Evolutionary conservation across 805 yeast species (phyloP).

Genomic region (Cephaloascus fragrans): DNA sequence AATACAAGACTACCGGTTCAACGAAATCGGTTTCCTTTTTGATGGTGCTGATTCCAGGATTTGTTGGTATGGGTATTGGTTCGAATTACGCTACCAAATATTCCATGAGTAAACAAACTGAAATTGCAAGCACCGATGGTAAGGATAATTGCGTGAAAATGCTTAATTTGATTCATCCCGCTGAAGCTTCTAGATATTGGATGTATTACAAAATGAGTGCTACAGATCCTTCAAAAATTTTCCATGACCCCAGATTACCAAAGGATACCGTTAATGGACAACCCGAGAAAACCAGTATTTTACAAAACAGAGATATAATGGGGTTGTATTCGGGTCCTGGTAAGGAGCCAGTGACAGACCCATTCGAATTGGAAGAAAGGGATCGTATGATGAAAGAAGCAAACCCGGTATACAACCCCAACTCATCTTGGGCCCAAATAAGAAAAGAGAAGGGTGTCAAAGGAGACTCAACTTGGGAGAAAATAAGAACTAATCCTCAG

Average conservation of each 20-base stretch:
- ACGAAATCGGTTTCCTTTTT: conserved; percentile 18
- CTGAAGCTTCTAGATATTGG: conserved; percentile 25
- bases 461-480: background rate
- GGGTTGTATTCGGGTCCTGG: conserved; percentile 24
- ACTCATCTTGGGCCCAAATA: conserved; percentile 27
- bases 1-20: conserved; percentile 19
- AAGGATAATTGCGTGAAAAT: conserved; percentile 12
- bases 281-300: conserved; percentile 12
- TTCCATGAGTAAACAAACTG: conserved; percentile 20
- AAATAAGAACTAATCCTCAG: background rate
- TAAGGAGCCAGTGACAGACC: conserved; percentile 13
- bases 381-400: too few species aligned
- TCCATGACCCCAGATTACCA: conserved; percentile 45
- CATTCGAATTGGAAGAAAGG: conserved; percentile 8
- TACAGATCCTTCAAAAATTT: conserved; percentile 37
- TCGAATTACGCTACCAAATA: conserved; percentile 18
- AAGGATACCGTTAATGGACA: conserved; percentile 15
- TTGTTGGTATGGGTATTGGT: conserved; percentile 23
- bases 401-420: conserved; percentile 1
- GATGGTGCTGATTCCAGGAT: conserved; percentile 24
- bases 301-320: conserved; percentile 25
- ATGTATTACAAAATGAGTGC: conserved; percentile 43
- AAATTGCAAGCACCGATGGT: conserved; percentile 15
- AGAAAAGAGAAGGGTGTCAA: conserved; percentile 15
- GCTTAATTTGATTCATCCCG: conserved; percentile 13